Evolutionary conservation across 352 stramenopile genomes (phyloP), one percentile per base, ranked within the genome.

Genomic region (Phytophthora cactorum): DNA sequence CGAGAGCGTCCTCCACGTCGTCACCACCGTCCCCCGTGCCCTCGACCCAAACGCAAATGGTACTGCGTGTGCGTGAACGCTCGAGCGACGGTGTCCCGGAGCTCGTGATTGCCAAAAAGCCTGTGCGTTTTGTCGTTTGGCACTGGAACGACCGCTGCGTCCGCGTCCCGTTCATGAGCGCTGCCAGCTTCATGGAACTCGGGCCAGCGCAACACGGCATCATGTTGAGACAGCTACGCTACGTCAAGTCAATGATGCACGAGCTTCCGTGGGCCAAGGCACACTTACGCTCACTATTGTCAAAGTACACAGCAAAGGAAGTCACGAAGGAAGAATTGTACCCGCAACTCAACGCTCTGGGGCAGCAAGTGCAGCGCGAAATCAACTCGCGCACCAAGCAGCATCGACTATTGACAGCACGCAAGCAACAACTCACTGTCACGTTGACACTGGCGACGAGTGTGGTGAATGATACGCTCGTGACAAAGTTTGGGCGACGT

Each of bases 241-340:
- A 90, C 66, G 78, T 95, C 41, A 93, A 92, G 68, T 81, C 76
- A 7, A 84, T 91, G 47, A 95, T 93, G 86, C 82, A 93, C 53
- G 81, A 95, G 22, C 70, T 93, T n/a, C 84, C 86, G 36, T 95
- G 86, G 86, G 86, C 84, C 1, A 95, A 95, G 64, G 69, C 81
- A 4, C 82, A 90, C 36, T 55, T 95, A 10, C 84, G 83, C 14
- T 70, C 85, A 12, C 59, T 95, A 17, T 50, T 95, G 22, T 79
- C 83, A 1, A 68, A 74, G 3, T 95, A 95, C 65, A 95, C 83
- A 14, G 77, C 84, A 45, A 91, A 95, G 39, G 75, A 91, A 29
- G 71, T 90, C 14, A 76, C 74, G 4, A 95, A 95, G 41, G 84
- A 95, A 56, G 68, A 90, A 53, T 55, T 95, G 17, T 95, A 91